Evolutionary conservation across 805 yeast species (phyloP), one percentile per base, ranked within the genome.

Genomic region (Dipodascus geniculatus): DNA sequence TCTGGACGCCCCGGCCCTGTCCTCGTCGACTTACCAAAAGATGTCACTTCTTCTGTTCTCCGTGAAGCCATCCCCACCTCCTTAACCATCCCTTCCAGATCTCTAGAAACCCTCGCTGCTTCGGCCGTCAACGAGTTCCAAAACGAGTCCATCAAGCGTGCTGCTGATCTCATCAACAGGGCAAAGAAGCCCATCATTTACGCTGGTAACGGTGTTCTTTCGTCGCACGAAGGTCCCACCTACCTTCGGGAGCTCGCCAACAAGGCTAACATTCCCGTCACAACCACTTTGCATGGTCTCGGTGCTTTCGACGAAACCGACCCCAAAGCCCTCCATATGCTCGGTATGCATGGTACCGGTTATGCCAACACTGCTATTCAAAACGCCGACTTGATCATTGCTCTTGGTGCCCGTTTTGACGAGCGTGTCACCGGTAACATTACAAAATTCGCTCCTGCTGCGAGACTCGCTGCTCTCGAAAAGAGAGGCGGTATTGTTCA

Each of bases 1-100:
- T 73, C 86, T 55, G 99, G 99, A 50, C 82, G 99, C 70, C 99
- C 99, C 52, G 99, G 99, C 57, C 99, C 99, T 14, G 99, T 93
- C 53, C 78, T 93, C 63, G 97, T 93, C 49, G 99, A 93, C 71
- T 77, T 93, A 68, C 99, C 99, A 64, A 93, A 93, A 75, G 98
- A 93, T 68, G 97, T 93, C 59, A 93, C 98, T 20, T 96, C 96
- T 47, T 85, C 96, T 22, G 78, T 93, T 58, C 78, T 93, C 64
- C 81, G 85, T 64, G 80, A 83, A 60, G 84, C 96, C 55, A 89
- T 93, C 61, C 99, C 99, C 54, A 85, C 95, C 50, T 77, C 88
- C 60, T 95, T 96, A 23, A 79, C 85, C 51, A 67, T 72, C 48
- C 76, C 76, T 3, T 71, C 81, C 19, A 69, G 73, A 42, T 81